Percentiles rank a stretch among this genome's conserved stretches.
These are phyloP conservation scores for Aurantiochytrium sp. DNA, from an alignment of 108 stramenopile genomes.

Conservation along the genomic window DNA sequence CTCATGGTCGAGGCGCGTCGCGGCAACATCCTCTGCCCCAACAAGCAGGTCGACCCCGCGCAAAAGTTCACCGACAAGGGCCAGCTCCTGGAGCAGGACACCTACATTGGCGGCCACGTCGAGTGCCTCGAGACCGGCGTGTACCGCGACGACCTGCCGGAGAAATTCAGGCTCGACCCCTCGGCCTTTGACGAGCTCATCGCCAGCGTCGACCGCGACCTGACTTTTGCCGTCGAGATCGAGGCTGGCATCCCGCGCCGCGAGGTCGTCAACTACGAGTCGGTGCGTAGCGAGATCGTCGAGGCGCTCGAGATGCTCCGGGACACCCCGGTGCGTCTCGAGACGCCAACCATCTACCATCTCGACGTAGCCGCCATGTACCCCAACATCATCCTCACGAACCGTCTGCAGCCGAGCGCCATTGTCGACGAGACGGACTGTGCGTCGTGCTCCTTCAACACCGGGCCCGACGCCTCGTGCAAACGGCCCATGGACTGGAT, in stretches of 20 bases:
- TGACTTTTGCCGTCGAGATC: conserved; percentile 91
- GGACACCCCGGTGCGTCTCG: conserved; percentile 80
- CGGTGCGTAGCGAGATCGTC: conserved; percentile 79
- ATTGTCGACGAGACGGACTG: conserved; percentile 91
- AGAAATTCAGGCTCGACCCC: conserved; percentile 85
- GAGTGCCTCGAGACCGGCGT: conserved; percentile 98
- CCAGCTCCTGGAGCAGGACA: conserved; percentile 91
- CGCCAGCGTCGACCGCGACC: conserved; percentile 90
- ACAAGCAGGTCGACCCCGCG: conserved; percentile 87
- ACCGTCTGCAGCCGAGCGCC: conserved; percentile 92
- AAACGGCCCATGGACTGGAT: conserved; percentile 96
- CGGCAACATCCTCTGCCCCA: conserved; percentile 88
- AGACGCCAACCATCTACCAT: conserved; percentile 91
- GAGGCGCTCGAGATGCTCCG: conserved; percentile 86
- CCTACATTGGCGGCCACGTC: conserved; percentile 98
- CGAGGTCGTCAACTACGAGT: conserved; percentile 90
- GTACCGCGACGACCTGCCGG: conserved; percentile 88
- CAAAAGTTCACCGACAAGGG: conserved; percentile 79
- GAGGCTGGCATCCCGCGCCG: conserved; percentile 82
- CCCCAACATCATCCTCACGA: conserved; percentile 98
- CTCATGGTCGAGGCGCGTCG: conserved; percentile 93
- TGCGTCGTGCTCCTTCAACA: conserved; percentile 95
- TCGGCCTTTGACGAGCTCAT: conserved; percentile 86
- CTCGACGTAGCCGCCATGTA: conserved; percentile 99
- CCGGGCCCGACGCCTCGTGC: conserved; percentile 69